Conservation (phyloP, 2,329 filamentous ascomycete species). For the Pezicula neosporulosa region DNA sequence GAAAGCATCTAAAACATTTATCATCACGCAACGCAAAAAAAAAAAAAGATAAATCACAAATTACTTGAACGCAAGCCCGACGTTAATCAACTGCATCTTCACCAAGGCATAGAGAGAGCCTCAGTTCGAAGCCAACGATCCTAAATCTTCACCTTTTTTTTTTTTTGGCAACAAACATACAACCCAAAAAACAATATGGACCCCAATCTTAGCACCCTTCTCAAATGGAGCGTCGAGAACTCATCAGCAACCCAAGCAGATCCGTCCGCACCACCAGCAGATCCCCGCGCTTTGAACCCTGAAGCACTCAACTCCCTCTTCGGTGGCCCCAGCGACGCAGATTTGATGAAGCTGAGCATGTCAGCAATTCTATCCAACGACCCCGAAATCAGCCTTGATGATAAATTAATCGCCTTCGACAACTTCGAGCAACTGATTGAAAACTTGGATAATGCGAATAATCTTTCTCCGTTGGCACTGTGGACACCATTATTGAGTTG, state of each 20-base stretch:
- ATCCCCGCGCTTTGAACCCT: constrained; percentile 50
- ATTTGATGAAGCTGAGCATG: constrained; percentile 87
- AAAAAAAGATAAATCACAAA: no score
- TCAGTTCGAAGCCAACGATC: neutral
- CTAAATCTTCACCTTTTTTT: neutral
- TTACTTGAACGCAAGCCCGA: no score
- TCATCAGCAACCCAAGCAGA: constrained; percentile 35
- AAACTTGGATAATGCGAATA: constrained; percentile 94
- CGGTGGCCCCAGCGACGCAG: constrained; percentile 84
- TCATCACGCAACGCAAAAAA: no score
- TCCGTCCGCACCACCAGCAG: constrained; percentile 18
- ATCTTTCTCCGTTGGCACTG: constrained; percentile 72
- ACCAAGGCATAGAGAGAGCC: neutral
- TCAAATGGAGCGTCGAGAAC: constrained; percentile 51
- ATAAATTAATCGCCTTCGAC: constrained; percentile 83
- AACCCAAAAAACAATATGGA: constrained; percentile 18
- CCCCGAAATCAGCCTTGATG: constrained; percentile 63
- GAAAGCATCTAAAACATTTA: no score
- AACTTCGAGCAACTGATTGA: constrained; percentile 94
- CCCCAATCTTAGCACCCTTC: constrained; percentile 28
- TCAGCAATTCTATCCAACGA: constrained; percentile 62
- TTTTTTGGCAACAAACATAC: neutral
- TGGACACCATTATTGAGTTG: constrained; percentile 78
- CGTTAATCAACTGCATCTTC: no score
- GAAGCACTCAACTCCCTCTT: constrained; percentile 72